Evolutionary conservation across 495 filamentous ascomycete species (phyloP), one percentile per base, ranked within the genome.

Genomic region (Xylaria longipes): DNA sequence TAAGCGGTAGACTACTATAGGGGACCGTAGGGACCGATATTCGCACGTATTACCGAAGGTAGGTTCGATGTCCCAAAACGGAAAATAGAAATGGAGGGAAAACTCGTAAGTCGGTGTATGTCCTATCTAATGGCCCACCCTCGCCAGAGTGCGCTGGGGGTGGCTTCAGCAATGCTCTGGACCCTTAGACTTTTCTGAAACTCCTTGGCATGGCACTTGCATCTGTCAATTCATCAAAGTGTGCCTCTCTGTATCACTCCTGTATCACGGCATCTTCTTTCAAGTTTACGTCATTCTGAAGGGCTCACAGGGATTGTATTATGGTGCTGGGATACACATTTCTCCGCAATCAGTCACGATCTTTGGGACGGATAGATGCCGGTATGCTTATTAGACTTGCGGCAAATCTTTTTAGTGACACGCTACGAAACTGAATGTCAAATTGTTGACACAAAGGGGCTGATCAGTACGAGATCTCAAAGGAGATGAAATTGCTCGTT

Each of bases 191-290:
- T 12, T 4, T 37, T 60, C 6, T 39, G 31, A 60, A 60, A 60
- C 57, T 12, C 9, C 57, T 60, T 60, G 57, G 57, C 57, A 58
- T 35, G 29, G 54, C 54, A 57, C 54, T 35, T 58, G 27, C 12
- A 60, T 22, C 33, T 60, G 54, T 60, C 57, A 60, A 60, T 37
- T 60, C 31, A 60, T 60, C 57, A 37, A 60, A 58, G 15, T 8
- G 54, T 33, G 54, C 33, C 57, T 37, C 22, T 35, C 29, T 5
- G 8, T 35, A 60, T 60, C 7, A 50, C 46, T n/a, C n/a, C n/a
- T n/a, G n/a, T n/a, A n/a, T n/a, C 50, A 54, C 50, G 57, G 57
- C 57, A 60, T 60, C 11, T 37, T 35, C 57, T n/a, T n/a, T 37
- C 9, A 37, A 60, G 33, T 22, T 3, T 7, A 60, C 57, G 57